Evolutionary conservation across 1,284 basidiomycete genomes (phyloP), one percentile per base, ranked within the genome.

Genomic region (Golubevia sp.): DNA sequence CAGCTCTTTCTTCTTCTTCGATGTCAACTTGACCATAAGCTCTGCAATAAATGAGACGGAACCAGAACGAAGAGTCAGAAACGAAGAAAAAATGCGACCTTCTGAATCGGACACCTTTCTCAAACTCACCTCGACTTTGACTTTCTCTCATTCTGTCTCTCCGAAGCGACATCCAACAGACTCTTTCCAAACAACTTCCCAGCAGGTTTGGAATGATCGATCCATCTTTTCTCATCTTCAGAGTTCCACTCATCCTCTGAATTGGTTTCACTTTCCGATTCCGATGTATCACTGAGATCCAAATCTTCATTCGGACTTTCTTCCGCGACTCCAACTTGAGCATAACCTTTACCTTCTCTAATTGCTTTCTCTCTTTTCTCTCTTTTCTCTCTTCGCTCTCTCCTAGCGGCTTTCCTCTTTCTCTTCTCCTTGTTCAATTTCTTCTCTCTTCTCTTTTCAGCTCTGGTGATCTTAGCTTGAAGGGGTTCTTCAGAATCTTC

Each of bases 161-260:
- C 63, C 1, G 65, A 55, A 3, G 76, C 78, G 6, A 76, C 50
- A 49, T 73, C 77, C 8, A 82, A 59, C 25, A 82, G 65, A 56
- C 70, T 79, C 67, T 75, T 77, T 48, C 79, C 79, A 51, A 73
- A 82, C 55, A 82, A 59, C 25, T 70, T 76, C 1, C 79, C 79
- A 0, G 76, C 78, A 0, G 79, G 78, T 50, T 76, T 73, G 25
- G 58, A 59, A 23, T 81, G 70, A 38, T 78, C 74, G 24, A 68
- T 57, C 77, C 77, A 78, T 48, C 60, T 55, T 30, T 65, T 66
- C 24, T 59, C 34, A 27, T 76, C 76, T 34, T 74, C 73, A 55
- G 67, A 73, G 23, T 64, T 63, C 27, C 26, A 59, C 21, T 48
- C 49, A 5, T 11, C 59, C 3, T 58, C 57, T 4, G 64, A 53